Base-by-base conservation (phyloP, 345 rosid genomes). In the Aurinia saxatilis region DNA sequence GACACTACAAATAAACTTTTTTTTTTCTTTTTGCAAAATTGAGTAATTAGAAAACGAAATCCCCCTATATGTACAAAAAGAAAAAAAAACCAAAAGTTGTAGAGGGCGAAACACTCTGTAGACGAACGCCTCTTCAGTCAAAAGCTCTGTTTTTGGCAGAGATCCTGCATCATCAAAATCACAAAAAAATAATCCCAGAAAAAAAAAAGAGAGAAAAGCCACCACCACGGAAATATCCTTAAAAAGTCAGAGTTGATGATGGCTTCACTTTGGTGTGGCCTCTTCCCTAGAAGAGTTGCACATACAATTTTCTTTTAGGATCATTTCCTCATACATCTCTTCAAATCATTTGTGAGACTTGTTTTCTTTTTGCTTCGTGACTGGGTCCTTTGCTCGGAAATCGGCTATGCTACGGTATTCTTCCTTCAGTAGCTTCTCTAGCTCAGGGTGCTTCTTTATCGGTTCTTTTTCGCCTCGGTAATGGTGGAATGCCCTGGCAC, bases 401-500 rank as follows among this genome's bases (percentile, higher is more conserved):
- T 93, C 97, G 0, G 73, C 83, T 72, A 95, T 50, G 77, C 80
- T 71, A 14, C 78, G 72, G 60, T 75, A 88, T 60, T 84, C 89
- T 58, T 84, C 89, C 41, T 71, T 79, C 7, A 95, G 82, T 71
- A 95, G 68, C 73, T 76, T 87, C 72, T 95, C 95, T 74, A 90
- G 65, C 62, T 95, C 92, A 1, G 86, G 89, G 52, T 75, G 82
- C 73, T 87, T 86, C 80, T 69, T 76, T 29, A 90, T 42, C 9
- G 79, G 80, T 50, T 75, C 86, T 60, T 76, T 78, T 31, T 79
- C 63, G 39, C 77, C 84, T 25, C 95, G 78, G 27, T 81, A 95
- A 79, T 90, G 89, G 83, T 95, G 97, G 72, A 95, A 90, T 47
- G 97, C 99, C 97, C 99, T 93, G 77, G 77, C 56, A 58, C 53